Base-by-base conservation (phyloP, 2,329 filamentous ascomycete species). In the Alternaria ethzedia region DNA sequence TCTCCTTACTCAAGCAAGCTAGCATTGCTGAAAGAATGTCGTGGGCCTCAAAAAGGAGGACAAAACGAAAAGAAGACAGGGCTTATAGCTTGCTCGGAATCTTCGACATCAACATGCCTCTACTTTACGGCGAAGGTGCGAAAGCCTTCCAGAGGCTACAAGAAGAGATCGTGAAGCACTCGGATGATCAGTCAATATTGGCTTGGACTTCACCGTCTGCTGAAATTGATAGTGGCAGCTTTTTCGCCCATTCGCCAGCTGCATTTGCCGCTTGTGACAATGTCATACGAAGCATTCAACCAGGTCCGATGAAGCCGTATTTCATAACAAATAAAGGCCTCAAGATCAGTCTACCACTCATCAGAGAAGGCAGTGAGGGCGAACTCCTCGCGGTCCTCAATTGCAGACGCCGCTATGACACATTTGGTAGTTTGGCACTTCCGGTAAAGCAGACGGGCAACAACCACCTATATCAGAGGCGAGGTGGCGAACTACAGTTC, bases 41-140 rank as follows among this genome's bases (percentile, higher is more conserved):
- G 5, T 49, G 46, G 46, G 46, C 21, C 4, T 49, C 46, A 4
- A 4, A 5, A 12, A 21, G 46, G 1, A 8, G 0, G 13, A 26
- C 21, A 26, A 49, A 4, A 23, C 2, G 10, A 9, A 0, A 6
- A 0, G 46, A 49, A 15, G 46, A 49, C 46, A 26, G 3, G 2
- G 46, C 46, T 15, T 49, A 23, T 49, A 4, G 46, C 25, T n/a
- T 49, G 13, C 21, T 49, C 12, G 46, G 46, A 15, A 26, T 49
- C 13, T 49, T 49, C 46, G 25, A 49, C 46, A 49, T 49, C 21
- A 23, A 23, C 46, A 49, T 49, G 46, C 46, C 46, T 15, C 23
- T 49, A 6, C 46, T 49, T 4, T 49, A 49, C 25, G 46, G 46
- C 8, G 17, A 49, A 49, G 13, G 46, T 2, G 4, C 21, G 4